phyloP scores from a whole-genome alignment of 2,329 filamentous ascomycete genomes.

The Fusarium albosuccineum region DNA sequence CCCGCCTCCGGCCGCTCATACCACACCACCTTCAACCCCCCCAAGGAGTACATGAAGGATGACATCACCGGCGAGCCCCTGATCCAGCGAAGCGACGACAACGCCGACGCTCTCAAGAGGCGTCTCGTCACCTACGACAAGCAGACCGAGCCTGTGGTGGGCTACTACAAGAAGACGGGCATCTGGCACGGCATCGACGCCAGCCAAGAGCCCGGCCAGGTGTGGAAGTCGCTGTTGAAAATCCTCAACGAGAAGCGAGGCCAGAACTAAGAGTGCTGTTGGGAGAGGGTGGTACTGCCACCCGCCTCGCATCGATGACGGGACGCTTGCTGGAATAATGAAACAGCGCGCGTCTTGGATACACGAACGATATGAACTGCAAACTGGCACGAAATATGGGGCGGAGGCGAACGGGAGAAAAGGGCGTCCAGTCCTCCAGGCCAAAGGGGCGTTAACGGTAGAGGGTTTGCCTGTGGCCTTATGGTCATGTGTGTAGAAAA shows the following conservation, averaged over 20 bases:
- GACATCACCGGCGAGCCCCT: constrained; percentile 97
- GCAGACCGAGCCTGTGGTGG: constrained; percentile 92
- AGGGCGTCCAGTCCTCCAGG: constrained; percentile 35
- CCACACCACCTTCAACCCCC: constrained; percentile 99
- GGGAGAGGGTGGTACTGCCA: constrained; percentile 21
- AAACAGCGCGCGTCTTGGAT: constrained; percentile 42
- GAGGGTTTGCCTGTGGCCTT: constrained; percentile 45
- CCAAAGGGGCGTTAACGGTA: constrained; percentile 47
- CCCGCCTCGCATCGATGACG: constrained; percentile 49
- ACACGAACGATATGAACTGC: constrained; percentile 46
- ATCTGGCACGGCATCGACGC: constrained; percentile 98
- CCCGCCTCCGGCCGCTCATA: constrained; percentile 96
- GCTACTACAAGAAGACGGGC: constrained; percentile 96
- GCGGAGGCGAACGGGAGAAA: constrained; percentile 16
- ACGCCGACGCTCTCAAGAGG: constrained; percentile 95
- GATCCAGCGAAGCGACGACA: constrained; percentile 97
- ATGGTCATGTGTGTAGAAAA: constrained; percentile 45
- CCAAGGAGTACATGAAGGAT: constrained; percentile 93
- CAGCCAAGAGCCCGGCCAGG: constrained; percentile 93
- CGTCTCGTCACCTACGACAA: constrained; percentile 92
- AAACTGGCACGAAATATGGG: constrained; percentile 28
- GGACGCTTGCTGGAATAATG: constrained; percentile 41
- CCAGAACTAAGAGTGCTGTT: constrained; percentile 46
- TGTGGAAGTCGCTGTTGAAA: constrained; percentile 92
- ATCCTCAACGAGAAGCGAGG: constrained; percentile 74